Percentiles rank a stretch among this genome's conserved stretches.
Conservation (phyloP, 1,139 yeast genomes). For the Zygoascus sp. region DNA sequence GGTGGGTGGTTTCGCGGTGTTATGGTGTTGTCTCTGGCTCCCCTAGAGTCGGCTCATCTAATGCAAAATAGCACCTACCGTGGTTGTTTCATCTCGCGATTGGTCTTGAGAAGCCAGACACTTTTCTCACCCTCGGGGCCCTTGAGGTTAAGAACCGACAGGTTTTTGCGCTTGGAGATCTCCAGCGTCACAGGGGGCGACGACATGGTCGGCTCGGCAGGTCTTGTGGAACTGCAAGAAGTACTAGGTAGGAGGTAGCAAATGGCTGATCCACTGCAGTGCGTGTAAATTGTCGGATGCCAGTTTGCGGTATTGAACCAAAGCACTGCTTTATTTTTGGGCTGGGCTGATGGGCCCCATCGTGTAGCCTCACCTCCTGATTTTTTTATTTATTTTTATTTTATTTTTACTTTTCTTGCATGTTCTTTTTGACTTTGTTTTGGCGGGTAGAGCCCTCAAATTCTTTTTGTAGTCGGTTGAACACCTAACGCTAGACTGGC, state of each 20-base stretch:
- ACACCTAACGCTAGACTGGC: too few species aligned
- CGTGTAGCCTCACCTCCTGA: too few species aligned
- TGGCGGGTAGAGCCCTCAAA: too few species aligned
- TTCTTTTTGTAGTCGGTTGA: too few species aligned
- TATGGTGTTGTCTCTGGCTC: too few species aligned
- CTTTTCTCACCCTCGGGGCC: background rate
- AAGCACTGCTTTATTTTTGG: background rate
- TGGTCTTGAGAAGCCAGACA: slow-evolving; percentile 10
- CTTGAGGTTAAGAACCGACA: slow-evolving; percentile 4
- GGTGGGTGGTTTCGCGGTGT: too few species aligned
- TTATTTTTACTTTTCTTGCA: too few species aligned
- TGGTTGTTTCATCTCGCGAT: slow-evolving; percentile 1
- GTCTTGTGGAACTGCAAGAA: too few species aligned
- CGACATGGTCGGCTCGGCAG: too few species aligned
- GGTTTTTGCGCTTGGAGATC: slow-evolving; percentile 13
- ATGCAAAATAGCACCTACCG: slow-evolving; percentile 5
- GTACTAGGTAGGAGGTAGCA: too few species aligned
- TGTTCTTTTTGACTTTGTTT: too few species aligned
- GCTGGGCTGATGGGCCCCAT: background rate
- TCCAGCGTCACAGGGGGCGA: slow-evolving; percentile 12
- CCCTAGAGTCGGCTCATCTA: too few species aligned
- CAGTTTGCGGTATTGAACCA: background rate
- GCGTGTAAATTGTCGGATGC: background rate
- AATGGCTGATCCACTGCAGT: background rate
- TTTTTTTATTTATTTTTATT: background rate